A percentile compares a stretch with the other conserved stretches of the same genome.
phyloP scores from a whole-genome alignment of 495 filamentous ascomycete genomes.

The Lophium mytilinum region DNA sequence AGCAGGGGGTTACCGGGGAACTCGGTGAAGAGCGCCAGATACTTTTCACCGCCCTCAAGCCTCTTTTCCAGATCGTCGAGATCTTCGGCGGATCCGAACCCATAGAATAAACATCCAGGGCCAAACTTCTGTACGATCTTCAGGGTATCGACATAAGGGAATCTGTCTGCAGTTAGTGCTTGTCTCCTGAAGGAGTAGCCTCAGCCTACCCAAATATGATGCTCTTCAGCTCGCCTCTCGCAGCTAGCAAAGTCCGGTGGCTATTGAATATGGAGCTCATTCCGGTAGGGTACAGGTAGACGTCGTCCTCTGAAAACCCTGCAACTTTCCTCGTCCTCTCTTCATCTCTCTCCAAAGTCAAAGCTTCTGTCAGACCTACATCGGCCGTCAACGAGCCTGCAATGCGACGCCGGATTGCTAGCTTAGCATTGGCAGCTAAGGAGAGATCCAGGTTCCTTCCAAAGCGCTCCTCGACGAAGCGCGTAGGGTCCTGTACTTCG shows the following conservation, averaged over 20 bases:
- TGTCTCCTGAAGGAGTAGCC: not conserved
- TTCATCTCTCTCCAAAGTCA: conserved; percentile 37
- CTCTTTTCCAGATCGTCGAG: conserved; percentile 76
- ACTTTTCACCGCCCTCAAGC: conserved; percentile 64
- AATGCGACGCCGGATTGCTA: conserved; percentile 78
- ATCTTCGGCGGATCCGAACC: conserved; percentile 70
- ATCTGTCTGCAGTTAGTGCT: conserved; percentile 40
- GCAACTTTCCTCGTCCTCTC: conserved; percentile 39
- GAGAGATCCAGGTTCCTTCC: conserved; percentile 79
- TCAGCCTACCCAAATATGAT: conserved; percentile 54
- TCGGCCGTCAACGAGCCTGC: conserved; percentile 74
- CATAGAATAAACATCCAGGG: conserved; percentile 85
- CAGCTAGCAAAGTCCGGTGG: conserved; percentile 61
- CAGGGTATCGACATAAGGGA: conserved; percentile 92
- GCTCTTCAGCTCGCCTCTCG: conserved; percentile 54
- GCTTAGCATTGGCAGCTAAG: conserved; percentile 70
- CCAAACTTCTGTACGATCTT: conserved; percentile 95
- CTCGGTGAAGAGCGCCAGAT: conserved; percentile 84
- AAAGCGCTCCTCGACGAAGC: conserved; percentile 91
- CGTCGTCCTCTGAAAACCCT: conserved; percentile 76
- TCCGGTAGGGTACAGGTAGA: conserved; percentile 79
- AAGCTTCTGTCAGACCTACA: conserved; percentile 57
- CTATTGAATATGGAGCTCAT: conserved; percentile 94
- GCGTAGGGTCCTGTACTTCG: conserved; percentile 58
- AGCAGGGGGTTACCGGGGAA: conserved; percentile 90